A percentile compares a stretch with the other conserved stretches of the same genome.
Evolutionary conservation across 139 green algal genomes (phyloP).

Genomic region (Eudorina sp.): DNA sequence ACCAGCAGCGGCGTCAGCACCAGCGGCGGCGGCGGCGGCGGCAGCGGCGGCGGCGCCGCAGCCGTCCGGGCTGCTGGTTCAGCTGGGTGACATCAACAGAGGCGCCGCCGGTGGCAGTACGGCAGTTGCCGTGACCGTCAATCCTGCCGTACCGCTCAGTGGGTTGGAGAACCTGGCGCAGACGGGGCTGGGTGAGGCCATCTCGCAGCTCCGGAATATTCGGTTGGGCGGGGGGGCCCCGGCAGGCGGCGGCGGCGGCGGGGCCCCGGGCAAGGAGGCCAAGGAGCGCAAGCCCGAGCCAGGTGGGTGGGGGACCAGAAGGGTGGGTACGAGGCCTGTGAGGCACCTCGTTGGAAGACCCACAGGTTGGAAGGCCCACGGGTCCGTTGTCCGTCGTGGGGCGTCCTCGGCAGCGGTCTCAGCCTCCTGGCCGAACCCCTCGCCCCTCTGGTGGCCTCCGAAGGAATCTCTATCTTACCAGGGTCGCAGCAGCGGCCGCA

Average conservation of each 20-base stretch:
- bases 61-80: neutral
- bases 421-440: too few relatives aligned
- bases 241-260: neutral
- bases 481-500: too few relatives aligned
- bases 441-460: too few relatives aligned
- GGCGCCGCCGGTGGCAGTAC: neutral
- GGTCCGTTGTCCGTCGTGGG: too few relatives aligned
- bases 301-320: neutral
- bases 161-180: neutral
- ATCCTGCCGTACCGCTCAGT: slow-evolving; percentile 1
- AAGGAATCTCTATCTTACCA: too few relatives aligned
- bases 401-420: too few relatives aligned
- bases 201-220: slow-evolving; percentile 35
- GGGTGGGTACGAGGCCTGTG: neutral
- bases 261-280: neutral
- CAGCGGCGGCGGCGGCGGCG: neutral
- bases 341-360: neutral
- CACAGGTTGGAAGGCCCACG: neutral
- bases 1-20: neutral
- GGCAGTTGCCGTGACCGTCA: neutral
- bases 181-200: slow-evolving; percentile 39
- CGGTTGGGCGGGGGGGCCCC: neutral
- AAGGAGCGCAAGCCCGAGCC: neutral
- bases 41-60: neutral
- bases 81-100: neutral